These are phyloP conservation scores for Cyclotella atomus DNA, from an alignment of 108 stramenopile genomes.

Conservation along the genomic window DNA sequence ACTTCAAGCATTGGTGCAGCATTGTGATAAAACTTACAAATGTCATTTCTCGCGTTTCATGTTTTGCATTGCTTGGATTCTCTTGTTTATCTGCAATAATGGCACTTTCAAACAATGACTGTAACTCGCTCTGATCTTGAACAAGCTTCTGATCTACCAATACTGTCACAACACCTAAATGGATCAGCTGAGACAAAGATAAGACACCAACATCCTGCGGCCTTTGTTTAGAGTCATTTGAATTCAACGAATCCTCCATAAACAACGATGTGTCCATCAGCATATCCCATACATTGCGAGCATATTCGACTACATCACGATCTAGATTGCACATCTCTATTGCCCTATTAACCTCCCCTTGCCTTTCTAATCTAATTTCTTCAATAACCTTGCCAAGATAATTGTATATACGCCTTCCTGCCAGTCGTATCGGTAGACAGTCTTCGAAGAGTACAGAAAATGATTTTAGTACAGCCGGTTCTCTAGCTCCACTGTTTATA, in stretches of 20 bases:
- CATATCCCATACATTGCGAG: constrained; percentile 27
- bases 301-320: constrained; percentile 22
- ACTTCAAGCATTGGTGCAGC: constrained; percentile 9
- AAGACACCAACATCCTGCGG: constrained; percentile 35
- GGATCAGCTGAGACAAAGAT: constrained; percentile 21
- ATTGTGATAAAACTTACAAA: constrained; percentile 34
- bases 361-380: constrained; percentile 35
- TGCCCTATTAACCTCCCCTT: constrained; percentile 44
- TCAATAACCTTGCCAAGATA: constrained; percentile 62
- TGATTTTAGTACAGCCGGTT: constrained; percentile 69
- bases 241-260: constrained; percentile 18
- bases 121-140: constrained; percentile 17
- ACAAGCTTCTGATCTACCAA: constrained; percentile 25
- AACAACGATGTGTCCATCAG: constrained; percentile 38
- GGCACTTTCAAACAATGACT: constrained; percentile 12
- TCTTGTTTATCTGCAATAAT: constrained; percentile 10
- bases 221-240: constrained; percentile 1
- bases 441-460: constrained; percentile 87
- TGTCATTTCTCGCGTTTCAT: background rate
- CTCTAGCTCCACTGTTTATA: constrained; percentile 47
- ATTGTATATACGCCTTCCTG: constrained; percentile 66
- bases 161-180: constrained; percentile 22
- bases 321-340: constrained; percentile 38
- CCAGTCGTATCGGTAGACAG: constrained; percentile 72
- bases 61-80: background rate